These are phyloP conservation scores for Solanum virginianum DNA, from an alignment of 257 asterid genomes.

Conservation along the genomic window DNA sequence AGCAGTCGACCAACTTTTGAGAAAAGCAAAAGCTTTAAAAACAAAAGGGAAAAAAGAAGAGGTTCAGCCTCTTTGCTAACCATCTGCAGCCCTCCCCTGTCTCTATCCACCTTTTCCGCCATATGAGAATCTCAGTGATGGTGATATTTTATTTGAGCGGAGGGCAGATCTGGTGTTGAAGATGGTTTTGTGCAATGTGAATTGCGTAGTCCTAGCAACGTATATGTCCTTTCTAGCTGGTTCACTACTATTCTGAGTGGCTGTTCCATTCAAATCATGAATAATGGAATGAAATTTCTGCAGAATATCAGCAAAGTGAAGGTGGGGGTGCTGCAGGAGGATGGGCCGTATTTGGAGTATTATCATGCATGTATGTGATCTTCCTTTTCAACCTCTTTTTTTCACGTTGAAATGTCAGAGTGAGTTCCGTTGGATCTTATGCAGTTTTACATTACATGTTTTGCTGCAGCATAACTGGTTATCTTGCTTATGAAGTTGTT, in stretches of 20 bases:
- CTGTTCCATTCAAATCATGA: neutral
- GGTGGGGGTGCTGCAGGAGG: conserved; percentile 47
- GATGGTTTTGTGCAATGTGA: neutral
- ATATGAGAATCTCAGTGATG: neutral
- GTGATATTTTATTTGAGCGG: neutral
- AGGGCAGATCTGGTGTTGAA: neutral
- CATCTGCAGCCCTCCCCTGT: neutral
- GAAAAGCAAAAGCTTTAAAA: neutral
- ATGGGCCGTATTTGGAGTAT: conserved; percentile 86
- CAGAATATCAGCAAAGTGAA: conserved; percentile 50
- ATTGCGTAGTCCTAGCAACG: neutral
- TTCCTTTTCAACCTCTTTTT: neutral
- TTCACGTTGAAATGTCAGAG: neutral
- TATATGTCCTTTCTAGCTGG: neutral
- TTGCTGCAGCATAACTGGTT: neutral
- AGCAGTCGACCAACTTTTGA: neutral
- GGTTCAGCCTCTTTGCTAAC: neutral
- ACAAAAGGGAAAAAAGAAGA: neutral
- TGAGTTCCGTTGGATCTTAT: neutral
- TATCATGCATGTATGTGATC: conserved; percentile 67
- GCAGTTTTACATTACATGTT: neutral
- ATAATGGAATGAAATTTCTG: neutral
- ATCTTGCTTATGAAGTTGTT: neutral
- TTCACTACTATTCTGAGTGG: neutral
- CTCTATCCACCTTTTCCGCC: neutral